Base-by-base conservation (phyloP, 2,329 filamentous ascomycete species). In the Trichoderma sp. region DNA sequence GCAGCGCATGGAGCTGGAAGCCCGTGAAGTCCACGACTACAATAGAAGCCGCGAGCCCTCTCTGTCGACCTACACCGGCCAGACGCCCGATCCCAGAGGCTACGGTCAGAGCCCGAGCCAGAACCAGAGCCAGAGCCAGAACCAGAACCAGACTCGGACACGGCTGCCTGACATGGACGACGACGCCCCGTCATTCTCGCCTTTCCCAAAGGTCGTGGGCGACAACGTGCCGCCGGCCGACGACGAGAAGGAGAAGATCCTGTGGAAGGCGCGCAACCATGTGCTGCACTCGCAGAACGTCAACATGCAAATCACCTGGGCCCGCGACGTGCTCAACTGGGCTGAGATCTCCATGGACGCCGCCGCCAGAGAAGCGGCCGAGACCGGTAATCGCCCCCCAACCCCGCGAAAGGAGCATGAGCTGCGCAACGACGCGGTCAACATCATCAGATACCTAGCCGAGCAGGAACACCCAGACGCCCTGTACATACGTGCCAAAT, bases 281-380 rank as follows among this genome's bases (percentile, higher is more conserved):
- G 94, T 98, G 39, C 84, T 99, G 70, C 92, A 93, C 76, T 97
- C 93, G 56, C 96, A 96, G 75, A 94, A 99, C 77, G 93, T 96
- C 58, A 90, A 96, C 73, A 96, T 97, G 89, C 95, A 99, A 82
- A 86, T 99, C 74, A 92, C 92, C 69, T 99, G 95, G 95, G 94
- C 95, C 48, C 92, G 96, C 76, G 95, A 98, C 80, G 90, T 93
- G 53, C 85, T 99, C 68, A 88, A 90, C 64, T 97, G 93, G 83
- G 92, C 94, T 35, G 94, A 97, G 75, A 90, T 93, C 67, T 87
- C 92, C 58, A 87, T 90, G 75, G 90, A 96, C 73, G 90, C 94
- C 69, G 88, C 91, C 73, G 83, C 89, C 69, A 88, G 93, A 67
- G 86, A 94, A 52, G 77, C 78, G 71, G 77, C 75, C 68, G 80